Base-by-base conservation (phyloP, 2,329 filamentous ascomycete genomes). In the Chaetomiaceae sp. region DNA sequence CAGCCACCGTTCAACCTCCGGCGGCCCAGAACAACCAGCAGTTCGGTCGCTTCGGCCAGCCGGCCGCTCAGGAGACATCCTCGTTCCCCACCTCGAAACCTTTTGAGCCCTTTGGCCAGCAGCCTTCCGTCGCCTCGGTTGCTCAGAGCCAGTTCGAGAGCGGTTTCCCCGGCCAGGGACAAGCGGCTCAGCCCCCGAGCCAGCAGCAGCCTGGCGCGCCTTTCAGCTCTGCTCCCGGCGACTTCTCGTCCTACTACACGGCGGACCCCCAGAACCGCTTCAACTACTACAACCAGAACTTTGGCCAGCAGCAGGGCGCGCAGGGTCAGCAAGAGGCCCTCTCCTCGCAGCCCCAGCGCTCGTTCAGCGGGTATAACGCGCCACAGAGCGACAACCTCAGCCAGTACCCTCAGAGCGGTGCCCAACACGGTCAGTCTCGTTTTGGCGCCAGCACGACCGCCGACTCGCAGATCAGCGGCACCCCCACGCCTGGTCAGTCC, bases 161-260 rank as follows among this genome's bases (percentile, higher is more conserved):
- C 69, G 71, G 73, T 69, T 80, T 81, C 69, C 72, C 77, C 47
- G 70, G 73, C 33, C 82, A 84, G 65, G 80, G 82, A 60, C 75
- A 83, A 7, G 80, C 83, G 63, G 76, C 75, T 56, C 77, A 76
- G 66, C 77, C 81, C 29, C 76, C 78, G 57, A 73, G 69, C 52
- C 82, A 83, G 66, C 79, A 80, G 52, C 81, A 83, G 62, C 80
- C 81, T 57, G 82, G 79, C 63, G 85, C 79, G 45, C 80, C 80
- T 29, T 87, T 87, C 71, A 89, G 84, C 63, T 88, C 88, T 49
- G 87, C 85, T 19, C 85, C 86, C 14, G 82, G 78, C 68, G 90
- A 95, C 61, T 95, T 89, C 71, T 87, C 88, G 19, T 85, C 87
- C 6, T 96, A 95, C 74, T 95, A 95, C 70, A 89, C 87, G 3